phyloP scores from a whole-genome alignment of 2,329 filamentous ascomycete species.

The Aspergillus sp. region DNA sequence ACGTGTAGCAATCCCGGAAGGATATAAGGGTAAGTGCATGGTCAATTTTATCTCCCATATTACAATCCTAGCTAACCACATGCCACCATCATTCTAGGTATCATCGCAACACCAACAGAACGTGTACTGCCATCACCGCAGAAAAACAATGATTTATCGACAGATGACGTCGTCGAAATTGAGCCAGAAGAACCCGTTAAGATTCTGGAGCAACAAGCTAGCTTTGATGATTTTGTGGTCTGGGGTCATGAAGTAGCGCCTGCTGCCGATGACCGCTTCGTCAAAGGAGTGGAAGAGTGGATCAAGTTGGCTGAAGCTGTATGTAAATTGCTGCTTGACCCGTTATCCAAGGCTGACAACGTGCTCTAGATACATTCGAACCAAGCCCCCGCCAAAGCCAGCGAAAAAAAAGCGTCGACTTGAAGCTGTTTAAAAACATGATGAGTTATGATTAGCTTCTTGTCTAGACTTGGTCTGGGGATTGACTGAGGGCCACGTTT shows the following conservation, averaged over 20 bases:
- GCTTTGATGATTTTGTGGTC: constrained; percentile 72
- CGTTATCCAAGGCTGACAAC: constrained; percentile 4
- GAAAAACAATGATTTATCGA: constrained; percentile 36
- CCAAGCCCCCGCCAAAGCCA: not conserved
- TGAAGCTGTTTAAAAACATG: not conserved
- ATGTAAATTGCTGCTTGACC: constrained; percentile 19
- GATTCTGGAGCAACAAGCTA: constrained; percentile 57
- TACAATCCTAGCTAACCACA: not conserved
- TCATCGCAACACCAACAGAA: constrained; percentile 52
- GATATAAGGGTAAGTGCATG: constrained; percentile 53
- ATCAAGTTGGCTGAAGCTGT: constrained; percentile 67
- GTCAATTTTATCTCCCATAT: not conserved
- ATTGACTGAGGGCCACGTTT: too few relatives aligned
- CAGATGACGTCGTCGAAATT: constrained; percentile 44
- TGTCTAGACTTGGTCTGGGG: too few relatives aligned
- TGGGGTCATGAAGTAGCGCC: constrained; percentile 74
- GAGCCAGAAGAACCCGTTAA: constrained; percentile 47
- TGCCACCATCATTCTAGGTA: constrained; percentile 36
- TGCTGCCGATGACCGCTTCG: constrained; percentile 64
- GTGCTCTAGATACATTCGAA: constrained; percentile 22
- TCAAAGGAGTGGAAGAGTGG: constrained; percentile 77
- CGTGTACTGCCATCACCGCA: constrained; percentile 19
- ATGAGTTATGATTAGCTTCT: too few relatives aligned
- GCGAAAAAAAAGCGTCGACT: not conserved
- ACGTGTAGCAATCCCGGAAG: constrained; percentile 61